These are phyloP conservation scores for Scheffersomyces quercinus DNA, from an alignment of 1,139 yeast genomes.

Conservation along the genomic window DNA sequence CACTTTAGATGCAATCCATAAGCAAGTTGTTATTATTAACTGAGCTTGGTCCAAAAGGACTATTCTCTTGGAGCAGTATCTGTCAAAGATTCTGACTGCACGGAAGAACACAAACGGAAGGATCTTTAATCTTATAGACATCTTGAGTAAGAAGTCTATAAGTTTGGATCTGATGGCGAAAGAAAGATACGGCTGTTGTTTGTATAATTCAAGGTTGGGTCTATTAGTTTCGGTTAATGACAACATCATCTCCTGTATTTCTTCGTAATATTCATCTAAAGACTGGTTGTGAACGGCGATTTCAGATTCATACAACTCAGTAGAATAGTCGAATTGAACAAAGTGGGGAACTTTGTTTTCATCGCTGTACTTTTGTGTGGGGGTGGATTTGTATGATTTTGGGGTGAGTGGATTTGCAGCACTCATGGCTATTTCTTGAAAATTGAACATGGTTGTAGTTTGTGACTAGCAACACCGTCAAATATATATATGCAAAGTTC, in stretches of 20 bases:
- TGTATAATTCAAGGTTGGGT: slow-evolving; percentile 56
- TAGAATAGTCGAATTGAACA: slow-evolving; percentile 47
- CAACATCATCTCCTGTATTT: slow-evolving; percentile 45
- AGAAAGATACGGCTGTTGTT: slow-evolving; percentile 66
- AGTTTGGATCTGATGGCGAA: slow-evolving; percentile 49
- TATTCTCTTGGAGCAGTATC: slow-evolving; percentile 65
- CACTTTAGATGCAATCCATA: slow-evolving; percentile 65
- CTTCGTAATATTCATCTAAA: slow-evolving; percentile 54
- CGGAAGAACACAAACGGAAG: slow-evolving; percentile 60
- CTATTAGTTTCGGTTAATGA: slow-evolving; percentile 29
- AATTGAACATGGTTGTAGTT: no score
- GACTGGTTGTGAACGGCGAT: slow-evolving; percentile 45
- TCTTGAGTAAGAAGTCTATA: slow-evolving; percentile 58
- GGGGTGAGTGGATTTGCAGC: background rate
- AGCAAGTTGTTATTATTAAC: slow-evolving; percentile 63
- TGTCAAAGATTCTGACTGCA: slow-evolving; percentile 60
- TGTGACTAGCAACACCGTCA: no score
- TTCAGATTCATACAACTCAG: slow-evolving; percentile 51
- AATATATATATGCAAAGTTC: no score
- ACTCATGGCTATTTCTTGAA: no score
- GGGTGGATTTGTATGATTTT: background rate
- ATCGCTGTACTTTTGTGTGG: background rate
- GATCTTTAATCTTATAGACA: slow-evolving; percentile 59
- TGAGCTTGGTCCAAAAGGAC: slow-evolving; percentile 64
- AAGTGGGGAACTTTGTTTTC: slow-evolving; percentile 12